Conservation (phyloP, 495 filamentous ascomycete genomes). For the Rhizodiscina lignyota region DNA sequence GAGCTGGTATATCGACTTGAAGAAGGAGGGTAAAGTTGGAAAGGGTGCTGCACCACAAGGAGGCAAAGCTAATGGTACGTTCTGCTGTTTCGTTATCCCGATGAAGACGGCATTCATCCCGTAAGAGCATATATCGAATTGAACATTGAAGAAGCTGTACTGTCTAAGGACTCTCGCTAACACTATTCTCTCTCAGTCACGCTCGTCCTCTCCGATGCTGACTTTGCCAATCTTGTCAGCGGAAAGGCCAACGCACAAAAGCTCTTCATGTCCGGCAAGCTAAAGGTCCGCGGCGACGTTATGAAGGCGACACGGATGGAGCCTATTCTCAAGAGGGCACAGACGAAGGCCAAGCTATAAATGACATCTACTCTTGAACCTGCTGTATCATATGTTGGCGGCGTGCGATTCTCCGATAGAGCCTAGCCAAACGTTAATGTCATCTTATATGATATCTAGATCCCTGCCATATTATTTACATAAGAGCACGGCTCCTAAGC, state of each 20-base stretch:
- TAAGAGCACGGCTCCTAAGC: too few species aligned
- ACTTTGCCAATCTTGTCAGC: slow-evolving; percentile 65
- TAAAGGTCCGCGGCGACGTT: slow-evolving; percentile 95
- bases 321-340: slow-evolving; percentile 80
- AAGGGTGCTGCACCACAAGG: slow-evolving; percentile 50
- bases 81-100: slow-evolving; percentile 1
- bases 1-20: slow-evolving; percentile 91
- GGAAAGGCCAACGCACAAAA: slow-evolving; percentile 91
- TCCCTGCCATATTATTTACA: too few species aligned
- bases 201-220: slow-evolving; percentile 64
- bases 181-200: slow-evolving; percentile 40
- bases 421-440: too few species aligned
- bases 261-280: slow-evolving; percentile 89
- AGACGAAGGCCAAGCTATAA: slow-evolving; percentile 71
- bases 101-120: background rate
- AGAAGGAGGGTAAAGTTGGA: slow-evolving; percentile 68
- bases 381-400: too few species aligned
- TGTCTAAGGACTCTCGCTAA: too few species aligned
- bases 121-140: background rate
- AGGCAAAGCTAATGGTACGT: slow-evolving; percentile 67
- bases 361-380: too few species aligned
- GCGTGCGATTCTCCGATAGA: too few species aligned
- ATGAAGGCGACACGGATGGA: slow-evolving; percentile 99
- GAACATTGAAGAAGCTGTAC: too few species aligned
- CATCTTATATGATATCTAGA: too few species aligned